A percentile compares a stretch with the other conserved stretches of the same genome.
Conservation (phyloP, 1,284 basidiomycete species). For the Leccinum pachyderme region DNA sequence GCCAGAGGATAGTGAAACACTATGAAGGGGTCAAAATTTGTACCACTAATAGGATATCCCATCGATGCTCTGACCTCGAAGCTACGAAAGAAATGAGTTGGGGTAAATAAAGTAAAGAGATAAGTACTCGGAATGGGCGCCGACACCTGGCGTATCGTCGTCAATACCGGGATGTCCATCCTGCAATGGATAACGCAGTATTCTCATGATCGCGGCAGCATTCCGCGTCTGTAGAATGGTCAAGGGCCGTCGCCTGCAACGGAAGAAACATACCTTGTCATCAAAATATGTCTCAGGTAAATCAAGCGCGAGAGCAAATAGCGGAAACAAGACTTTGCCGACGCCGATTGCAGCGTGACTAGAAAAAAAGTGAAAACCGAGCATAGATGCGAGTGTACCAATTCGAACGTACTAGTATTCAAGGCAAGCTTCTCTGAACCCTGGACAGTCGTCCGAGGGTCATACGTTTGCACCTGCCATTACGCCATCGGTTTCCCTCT, state of each 20-base stretch:
- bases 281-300: conserved; percentile 76
- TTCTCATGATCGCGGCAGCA: conserved; percentile 74
- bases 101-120: conserved; percentile 14
- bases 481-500: conserved; percentile 39
- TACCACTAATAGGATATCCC: background rate
- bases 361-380: background rate
- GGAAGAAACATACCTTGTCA: conserved; percentile 56
- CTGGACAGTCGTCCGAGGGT: conserved; percentile 29
- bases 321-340: conserved; percentile 73
- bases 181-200: conserved; percentile 71
- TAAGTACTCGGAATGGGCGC: conserved; percentile 72
- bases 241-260: background rate
- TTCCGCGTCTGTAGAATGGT: conserved; percentile 38
- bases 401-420: conserved; percentile 29
- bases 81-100: conserved; percentile 31
- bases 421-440: conserved; percentile 22
- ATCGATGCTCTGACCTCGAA: conserved; percentile 48
- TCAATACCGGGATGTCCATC: conserved; percentile 45
- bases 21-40: conserved; percentile 45
- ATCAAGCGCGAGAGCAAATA: conserved; percentile 81
- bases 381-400: background rate
- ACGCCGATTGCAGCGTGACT: conserved; percentile 59
- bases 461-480: conserved; percentile 61
- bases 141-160: conserved; percentile 72
- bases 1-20: conserved; percentile 84